These are phyloP conservation scores for Maudiozyma saulgeensis DNA, from an alignment of 805 yeast species.

Conservation along the genomic window DNA sequence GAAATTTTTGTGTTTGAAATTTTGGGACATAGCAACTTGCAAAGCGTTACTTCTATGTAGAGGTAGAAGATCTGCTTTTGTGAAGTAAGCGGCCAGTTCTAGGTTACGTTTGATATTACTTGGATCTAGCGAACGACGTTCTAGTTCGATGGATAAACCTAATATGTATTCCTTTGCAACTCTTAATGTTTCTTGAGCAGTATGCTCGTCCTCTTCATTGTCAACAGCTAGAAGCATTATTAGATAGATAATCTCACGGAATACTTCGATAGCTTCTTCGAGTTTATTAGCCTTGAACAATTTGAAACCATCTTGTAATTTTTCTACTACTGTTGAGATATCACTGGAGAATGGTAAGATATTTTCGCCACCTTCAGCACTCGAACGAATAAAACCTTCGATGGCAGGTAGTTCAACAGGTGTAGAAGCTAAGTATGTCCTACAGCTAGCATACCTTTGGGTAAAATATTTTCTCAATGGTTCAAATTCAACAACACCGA, in stretches of 20 bases:
- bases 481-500: slow-evolving; percentile 77
- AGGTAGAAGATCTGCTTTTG: slow-evolving; percentile 70
- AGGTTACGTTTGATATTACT: slow-evolving; percentile 73
- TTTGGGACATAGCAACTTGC: slow-evolving; percentile 91
- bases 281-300: slow-evolving; percentile 76
- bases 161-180: slow-evolving; percentile 84
- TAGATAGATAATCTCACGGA: slow-evolving; percentile 73
- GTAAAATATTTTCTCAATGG: slow-evolving; percentile 78
- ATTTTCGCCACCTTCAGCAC: slow-evolving; percentile 38
- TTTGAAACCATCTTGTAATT: slow-evolving; percentile 63
- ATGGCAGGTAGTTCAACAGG: slow-evolving; percentile 67
- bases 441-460: slow-evolving; percentile 74
- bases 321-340: slow-evolving; percentile 50
- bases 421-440: slow-evolving; percentile 60
- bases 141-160: slow-evolving; percentile 84
- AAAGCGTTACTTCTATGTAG: slow-evolving; percentile 81
- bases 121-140: slow-evolving; percentile 71
- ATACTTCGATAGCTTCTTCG: slow-evolving; percentile 66
- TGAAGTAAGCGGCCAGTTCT: slow-evolving; percentile 93
- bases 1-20: slow-evolving; percentile 80
- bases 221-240: slow-evolving; percentile 63
- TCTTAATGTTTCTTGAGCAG: slow-evolving; percentile 59
- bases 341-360: slow-evolving; percentile 69
- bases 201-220: slow-evolving; percentile 64
- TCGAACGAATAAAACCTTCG: slow-evolving; percentile 54